Conservation (phyloP, 2,329 filamentous ascomycete species). For the Xylaria sp. region DNA sequence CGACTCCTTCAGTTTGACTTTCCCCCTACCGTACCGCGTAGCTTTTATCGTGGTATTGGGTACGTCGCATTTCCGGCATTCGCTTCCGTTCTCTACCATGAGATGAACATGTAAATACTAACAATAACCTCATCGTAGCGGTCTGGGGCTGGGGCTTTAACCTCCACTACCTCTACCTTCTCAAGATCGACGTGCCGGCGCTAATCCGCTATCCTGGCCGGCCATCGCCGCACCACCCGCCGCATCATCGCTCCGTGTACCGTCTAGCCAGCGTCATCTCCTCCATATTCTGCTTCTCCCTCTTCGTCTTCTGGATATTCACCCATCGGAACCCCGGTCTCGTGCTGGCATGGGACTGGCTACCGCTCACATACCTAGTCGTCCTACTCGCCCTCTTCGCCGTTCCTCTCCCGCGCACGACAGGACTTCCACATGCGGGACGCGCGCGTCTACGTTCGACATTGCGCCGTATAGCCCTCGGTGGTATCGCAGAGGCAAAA, state of each 20-base stretch:
- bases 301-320: constrained; percentile 84
- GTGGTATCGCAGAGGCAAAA: constrained; percentile 84
- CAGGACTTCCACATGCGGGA: constrained; percentile 73
- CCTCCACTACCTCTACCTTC: constrained; percentile 82
- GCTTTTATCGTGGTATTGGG: constrained; percentile 86
- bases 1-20: constrained; percentile 85
- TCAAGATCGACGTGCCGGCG: constrained; percentile 86
- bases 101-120: constrained; percentile 13
- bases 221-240: constrained; percentile 72
- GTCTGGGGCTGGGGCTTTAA: constrained; percentile 97
- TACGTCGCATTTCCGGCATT: constrained; percentile 50
- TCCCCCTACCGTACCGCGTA: constrained; percentile 90
- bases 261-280: constrained; percentile 83
- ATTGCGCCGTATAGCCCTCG: constrained; percentile 80
- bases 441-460: constrained; percentile 79
- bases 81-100: not conserved
- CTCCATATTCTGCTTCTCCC: constrained; percentile 73
- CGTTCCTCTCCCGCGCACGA: constrained; percentile 69
- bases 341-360: constrained; percentile 82
- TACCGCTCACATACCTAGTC: constrained; percentile 85
- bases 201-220: constrained; percentile 88
- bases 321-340: constrained; percentile 75
- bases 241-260: constrained; percentile 86
- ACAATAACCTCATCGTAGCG: constrained; percentile 60
- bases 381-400: constrained; percentile 77